These are phyloP conservation scores for Pestalotiopsis fici DNA, from an alignment of 2,329 filamentous ascomycete species.

Conservation along the genomic window DNA sequence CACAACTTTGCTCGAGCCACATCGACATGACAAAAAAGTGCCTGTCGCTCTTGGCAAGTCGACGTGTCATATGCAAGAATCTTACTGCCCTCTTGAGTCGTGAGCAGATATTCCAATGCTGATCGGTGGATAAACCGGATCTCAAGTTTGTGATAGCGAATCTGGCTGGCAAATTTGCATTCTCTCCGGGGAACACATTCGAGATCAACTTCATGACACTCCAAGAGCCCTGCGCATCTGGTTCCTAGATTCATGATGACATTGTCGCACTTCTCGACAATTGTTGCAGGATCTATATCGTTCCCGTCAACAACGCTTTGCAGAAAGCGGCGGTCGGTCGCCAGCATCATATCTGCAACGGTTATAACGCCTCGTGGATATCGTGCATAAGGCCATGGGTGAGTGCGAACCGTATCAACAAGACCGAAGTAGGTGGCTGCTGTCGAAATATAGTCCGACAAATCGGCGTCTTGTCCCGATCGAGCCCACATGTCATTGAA, in stretches of 20 bases:
- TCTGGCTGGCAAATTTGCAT: neutral
- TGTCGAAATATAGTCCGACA: neutral
- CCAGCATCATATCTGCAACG: neutral
- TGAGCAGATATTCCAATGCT: neutral
- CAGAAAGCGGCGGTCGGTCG: neutral
- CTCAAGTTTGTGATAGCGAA: neutral
- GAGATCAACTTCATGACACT: neutral
- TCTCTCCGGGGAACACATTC: neutral
- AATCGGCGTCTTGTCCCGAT: neutral
- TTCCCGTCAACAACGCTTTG: neutral
- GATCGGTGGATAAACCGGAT: neutral
- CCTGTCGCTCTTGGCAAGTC: neutral
- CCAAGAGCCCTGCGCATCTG: neutral
- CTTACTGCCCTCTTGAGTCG: neutral
- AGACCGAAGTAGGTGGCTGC: neutral
- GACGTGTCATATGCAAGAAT: neutral
- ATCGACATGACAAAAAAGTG: neutral
- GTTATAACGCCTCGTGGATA: neutral
- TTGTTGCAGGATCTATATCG: neutral
- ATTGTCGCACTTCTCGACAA: neutral
- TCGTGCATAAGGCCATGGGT: neutral
- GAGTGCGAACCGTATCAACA: neutral
- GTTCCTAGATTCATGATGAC: neutral
- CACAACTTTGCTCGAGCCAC: too few species aligned
- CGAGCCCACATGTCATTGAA: neutral